Evolutionary conservation across 1,139 yeast genomes (phyloP).

Genomic region (Yamadazyma kanchanaburiensis): DNA sequence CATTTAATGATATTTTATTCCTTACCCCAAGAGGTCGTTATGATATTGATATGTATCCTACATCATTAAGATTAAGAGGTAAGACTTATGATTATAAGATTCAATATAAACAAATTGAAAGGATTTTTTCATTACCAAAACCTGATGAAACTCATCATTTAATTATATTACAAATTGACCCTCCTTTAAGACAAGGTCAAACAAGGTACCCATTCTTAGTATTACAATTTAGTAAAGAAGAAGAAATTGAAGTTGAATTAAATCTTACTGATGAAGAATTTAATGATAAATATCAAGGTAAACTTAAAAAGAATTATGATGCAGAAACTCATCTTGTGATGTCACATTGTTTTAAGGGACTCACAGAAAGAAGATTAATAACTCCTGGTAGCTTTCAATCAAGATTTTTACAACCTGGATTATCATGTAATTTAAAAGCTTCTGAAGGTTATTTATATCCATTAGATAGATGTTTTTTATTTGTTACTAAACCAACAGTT

Average conservation of each 20-base stretch:
- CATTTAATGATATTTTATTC: slow-evolving; percentile 87
- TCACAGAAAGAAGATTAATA: slow-evolving; percentile 80
- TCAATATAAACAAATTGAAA: slow-evolving; percentile 85
- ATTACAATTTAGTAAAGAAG: slow-evolving; percentile 84
- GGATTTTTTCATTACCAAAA: slow-evolving; percentile 88
- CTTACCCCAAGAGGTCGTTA: slow-evolving; percentile 98
- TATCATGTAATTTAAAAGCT: slow-evolving; percentile 90
- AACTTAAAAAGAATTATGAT: slow-evolving; percentile 75
- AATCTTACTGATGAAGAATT: slow-evolving; percentile 83
- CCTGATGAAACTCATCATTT: slow-evolving; percentile 92
- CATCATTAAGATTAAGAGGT: slow-evolving; percentile 89
- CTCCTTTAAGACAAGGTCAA: slow-evolving; percentile 89
- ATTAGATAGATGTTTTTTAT: slow-evolving; percentile 83
- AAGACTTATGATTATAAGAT: slow-evolving; percentile 96
- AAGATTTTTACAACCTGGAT: slow-evolving; percentile 73
- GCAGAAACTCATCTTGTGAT: slow-evolving; percentile 82
- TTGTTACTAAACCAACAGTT: slow-evolving; percentile 91
- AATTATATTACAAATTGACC: slow-evolving; percentile 86
- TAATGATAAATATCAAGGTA: slow-evolving; percentile 70
- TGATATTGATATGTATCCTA: slow-evolving; percentile 91
- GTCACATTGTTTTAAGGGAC: slow-evolving; percentile 85
- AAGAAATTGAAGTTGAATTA: slow-evolving; percentile 86
- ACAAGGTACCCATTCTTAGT: slow-evolving; percentile 93
- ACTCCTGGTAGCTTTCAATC: slow-evolving; percentile 86
- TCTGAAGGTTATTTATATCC: slow-evolving; percentile 93